Evolutionary conservation across 169 alveolate genomes (phyloP), one percentile per base, ranked within the genome.

Genomic region (Babesia bovis): DNA sequence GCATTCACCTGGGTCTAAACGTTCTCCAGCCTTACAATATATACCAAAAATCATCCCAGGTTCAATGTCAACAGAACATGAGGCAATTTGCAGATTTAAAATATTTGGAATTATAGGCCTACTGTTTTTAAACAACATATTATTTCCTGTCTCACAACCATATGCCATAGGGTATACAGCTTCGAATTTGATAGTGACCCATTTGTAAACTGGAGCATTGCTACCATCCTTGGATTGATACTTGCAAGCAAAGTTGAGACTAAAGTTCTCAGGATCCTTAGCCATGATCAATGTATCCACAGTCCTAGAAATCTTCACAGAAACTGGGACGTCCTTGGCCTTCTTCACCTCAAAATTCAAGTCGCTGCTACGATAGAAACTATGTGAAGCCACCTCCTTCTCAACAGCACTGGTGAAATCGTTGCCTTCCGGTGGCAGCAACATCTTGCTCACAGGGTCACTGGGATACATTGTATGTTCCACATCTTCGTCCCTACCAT

Each of bases 21-120:
- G 38, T 19, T 71, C 84, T 13, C 76, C 88, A 26, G 35, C 50
- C 23, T 45, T 55, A 49, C 88, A 81, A 81, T 81, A 81, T 25
- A 81, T 59, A 2, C 88, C 88, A 32, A 81, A 21, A 44, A 71
- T 17, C 84, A 81, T 61, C n/a, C 81, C 84, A 36, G 84, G 84
- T 63, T 71, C 56, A 9, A 78, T 63, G 10, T 36, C 42, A 19
- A 71, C 47, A 9, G 5, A 26, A 35, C 88, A 81, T 21, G 12
- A 0, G 4, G 1, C 7, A 3, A 9, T 3, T 17, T 7, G 19
- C 6, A 10, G 3, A 0, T 26, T 17, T 1, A 1, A 5, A 3
- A n/a, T 2, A 19, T 26, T 4, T n/a, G 12, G 36, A 28, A 21
- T n/a, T 15, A 19, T 38, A 15, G 58, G 60, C 13, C 9, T 40